Evolutionary conservation across 441 rosid species (phyloP).

Genomic region (Erodium chrysanthum): DNA sequence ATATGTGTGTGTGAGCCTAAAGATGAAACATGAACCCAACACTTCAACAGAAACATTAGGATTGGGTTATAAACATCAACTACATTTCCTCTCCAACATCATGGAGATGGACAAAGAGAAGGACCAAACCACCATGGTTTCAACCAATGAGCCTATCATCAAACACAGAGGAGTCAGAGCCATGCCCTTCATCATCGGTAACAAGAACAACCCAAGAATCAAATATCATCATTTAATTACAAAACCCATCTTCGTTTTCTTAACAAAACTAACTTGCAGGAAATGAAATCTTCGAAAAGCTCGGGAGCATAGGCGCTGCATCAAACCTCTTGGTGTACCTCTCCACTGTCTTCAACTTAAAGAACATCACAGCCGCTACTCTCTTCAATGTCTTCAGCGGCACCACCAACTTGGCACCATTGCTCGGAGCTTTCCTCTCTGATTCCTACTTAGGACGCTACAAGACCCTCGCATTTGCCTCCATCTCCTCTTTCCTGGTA

Average conservation of each 20-base stretch:
- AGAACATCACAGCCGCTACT: constrained; percentile 24
- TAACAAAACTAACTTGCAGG: too few species aligned
- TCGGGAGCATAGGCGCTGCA: constrained; percentile 20
- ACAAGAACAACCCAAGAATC: background rate
- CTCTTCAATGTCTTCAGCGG: constrained; percentile 21
- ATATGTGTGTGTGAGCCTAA: background rate
- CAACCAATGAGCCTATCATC: background rate
- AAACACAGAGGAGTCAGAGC: constrained; percentile 33
- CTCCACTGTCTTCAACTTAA: constrained; percentile 26
- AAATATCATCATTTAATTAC: too few species aligned
- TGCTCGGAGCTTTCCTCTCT: constrained; percentile 29
- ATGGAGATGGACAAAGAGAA: constrained; percentile 13
- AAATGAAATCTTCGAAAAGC: constrained; percentile 24
- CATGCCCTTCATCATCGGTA: constrained; percentile 41
- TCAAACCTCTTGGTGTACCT: constrained; percentile 24
- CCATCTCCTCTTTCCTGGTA: constrained; percentile 24
- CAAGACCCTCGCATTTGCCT: constrained; percentile 24
- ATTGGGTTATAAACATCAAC: too few species aligned
- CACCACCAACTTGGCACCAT: constrained; percentile 22
- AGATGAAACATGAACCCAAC: too few species aligned
- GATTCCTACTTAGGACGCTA: constrained; percentile 29
- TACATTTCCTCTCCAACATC: background rate
- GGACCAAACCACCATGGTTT: background rate
- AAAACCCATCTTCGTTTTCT: too few species aligned
- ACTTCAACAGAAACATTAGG: too few species aligned